Conservation (phyloP, 2,329 filamentous ascomycete genomes). For the Ophiocordyceps camponoti-leonardi region DNA sequence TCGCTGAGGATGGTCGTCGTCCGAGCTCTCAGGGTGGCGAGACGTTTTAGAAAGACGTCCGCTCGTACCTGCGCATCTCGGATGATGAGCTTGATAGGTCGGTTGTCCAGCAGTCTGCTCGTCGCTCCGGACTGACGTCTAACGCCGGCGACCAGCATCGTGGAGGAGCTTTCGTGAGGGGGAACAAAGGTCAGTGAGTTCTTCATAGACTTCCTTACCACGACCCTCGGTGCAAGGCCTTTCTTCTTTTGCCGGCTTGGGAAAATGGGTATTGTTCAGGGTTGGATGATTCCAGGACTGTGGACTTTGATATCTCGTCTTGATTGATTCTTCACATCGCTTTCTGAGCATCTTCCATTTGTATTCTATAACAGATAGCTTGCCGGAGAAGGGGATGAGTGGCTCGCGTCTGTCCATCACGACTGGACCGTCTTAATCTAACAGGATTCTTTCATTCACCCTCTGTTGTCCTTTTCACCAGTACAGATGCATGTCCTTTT, state of each 20-base stretch:
- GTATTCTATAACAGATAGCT: no score
- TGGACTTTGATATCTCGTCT: no score
- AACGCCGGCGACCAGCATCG: not conserved
- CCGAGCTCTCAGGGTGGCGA: not conserved
- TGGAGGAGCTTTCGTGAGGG: not conserved
- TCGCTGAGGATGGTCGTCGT: not conserved
- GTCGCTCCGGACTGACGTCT: not conserved
- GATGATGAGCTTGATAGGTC: constrained; percentile 12
- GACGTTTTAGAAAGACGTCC: constrained; percentile 15
- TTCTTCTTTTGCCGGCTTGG: no score
- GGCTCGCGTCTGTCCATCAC: not conserved
- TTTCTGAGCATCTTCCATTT: no score
- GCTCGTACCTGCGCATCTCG: constrained; percentile 11
- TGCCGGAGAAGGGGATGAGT: no score
- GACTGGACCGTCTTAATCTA: not conserved
- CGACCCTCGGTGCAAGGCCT: no score
- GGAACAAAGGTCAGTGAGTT: not conserved
- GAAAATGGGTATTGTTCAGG: no score
- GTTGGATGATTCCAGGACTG: no score
- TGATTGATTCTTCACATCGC: no score
- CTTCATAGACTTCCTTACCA: no score
- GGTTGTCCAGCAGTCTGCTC: not conserved
- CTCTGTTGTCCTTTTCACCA: not conserved
- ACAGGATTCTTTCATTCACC: not conserved
- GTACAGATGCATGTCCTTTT: not conserved